Conservation (phyloP, 1,284 basidiomycete species). For the Fomitopsis palustris region DNA sequence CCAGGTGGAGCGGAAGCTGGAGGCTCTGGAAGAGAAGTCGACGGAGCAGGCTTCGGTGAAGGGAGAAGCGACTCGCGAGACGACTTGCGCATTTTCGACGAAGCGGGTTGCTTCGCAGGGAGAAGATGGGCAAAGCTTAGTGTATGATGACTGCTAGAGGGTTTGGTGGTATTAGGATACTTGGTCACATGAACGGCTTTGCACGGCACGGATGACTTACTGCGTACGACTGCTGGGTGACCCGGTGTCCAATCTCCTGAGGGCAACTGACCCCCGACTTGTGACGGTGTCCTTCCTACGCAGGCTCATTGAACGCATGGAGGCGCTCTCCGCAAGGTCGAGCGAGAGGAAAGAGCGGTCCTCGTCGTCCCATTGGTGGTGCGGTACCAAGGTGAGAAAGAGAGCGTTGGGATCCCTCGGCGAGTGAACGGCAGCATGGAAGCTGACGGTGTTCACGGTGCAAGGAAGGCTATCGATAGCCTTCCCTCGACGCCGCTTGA, state of each 20-base stretch:
- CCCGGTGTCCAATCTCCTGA: constrained; percentile 23
- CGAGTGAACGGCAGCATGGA: constrained; percentile 19
- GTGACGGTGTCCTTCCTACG: constrained; percentile 35
- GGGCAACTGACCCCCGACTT: constrained; percentile 15
- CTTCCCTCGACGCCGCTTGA: constrained; percentile 29
- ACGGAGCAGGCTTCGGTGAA: constrained; percentile 59
- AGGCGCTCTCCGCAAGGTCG: constrained; percentile 55
- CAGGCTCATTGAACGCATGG: constrained; percentile 40
- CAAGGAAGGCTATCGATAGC: constrained; percentile 37
- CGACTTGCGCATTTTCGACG: constrained; percentile 25
- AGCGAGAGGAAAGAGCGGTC: constrained; percentile 48
- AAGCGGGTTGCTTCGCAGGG: neutral
- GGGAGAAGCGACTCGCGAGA: constrained; percentile 52
- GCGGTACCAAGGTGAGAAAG: constrained; percentile 26
- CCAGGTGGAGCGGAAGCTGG: constrained; percentile 22
- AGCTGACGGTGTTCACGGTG: constrained; percentile 32
- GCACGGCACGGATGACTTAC: constrained; percentile 24
- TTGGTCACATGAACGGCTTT: too few relatives aligned
- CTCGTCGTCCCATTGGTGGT: constrained; percentile 28
- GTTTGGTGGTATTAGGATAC: neutral
- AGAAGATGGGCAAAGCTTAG: constrained; percentile 13
- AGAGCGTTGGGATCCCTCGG: constrained; percentile 16
- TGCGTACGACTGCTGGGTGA: constrained; percentile 18
- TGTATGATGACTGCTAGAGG: neutral
- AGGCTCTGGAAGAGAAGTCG: constrained; percentile 37